Evolutionary conservation across 257 asterid genomes (phyloP).

Genomic region (Gynochthodes officinalis): DNA sequence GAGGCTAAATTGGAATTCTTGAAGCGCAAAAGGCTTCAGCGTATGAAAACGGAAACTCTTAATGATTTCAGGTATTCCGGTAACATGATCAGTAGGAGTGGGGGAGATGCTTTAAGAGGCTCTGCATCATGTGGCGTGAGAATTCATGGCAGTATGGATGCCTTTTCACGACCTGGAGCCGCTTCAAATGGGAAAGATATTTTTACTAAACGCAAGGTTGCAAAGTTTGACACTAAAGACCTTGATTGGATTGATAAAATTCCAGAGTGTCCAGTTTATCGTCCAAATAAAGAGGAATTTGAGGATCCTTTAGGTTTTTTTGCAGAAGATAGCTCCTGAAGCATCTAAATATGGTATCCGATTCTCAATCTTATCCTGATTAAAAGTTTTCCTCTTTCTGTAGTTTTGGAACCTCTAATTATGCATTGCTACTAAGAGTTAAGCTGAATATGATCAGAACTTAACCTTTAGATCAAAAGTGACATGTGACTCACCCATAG

Average conservation of each 20-base stretch:
- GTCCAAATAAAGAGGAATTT: slow-evolving; percentile 81
- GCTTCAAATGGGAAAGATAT: slow-evolving; percentile 46
- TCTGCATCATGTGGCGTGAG: slow-evolving; percentile 85
- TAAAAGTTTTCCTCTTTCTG: not conserved
- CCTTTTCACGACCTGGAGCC: slow-evolving; percentile 39
- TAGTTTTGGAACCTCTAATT: not conserved
- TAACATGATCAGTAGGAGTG: slow-evolving; percentile 57
- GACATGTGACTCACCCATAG: not conserved
- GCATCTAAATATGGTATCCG: slow-evolving; percentile 85
- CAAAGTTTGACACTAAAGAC: slow-evolving; percentile 66
- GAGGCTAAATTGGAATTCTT: slow-evolving; percentile 80
- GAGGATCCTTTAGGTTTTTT: slow-evolving; percentile 85
- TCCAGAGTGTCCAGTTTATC: slow-evolving; percentile 84
- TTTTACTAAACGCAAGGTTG: slow-evolving; percentile 60
- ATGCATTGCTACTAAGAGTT: not conserved
- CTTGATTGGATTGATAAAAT: slow-evolving; percentile 78
- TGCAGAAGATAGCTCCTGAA: slow-evolving; percentile 93
- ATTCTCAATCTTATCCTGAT: slow-evolving; percentile 7
- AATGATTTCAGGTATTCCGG: slow-evolving; percentile 45
- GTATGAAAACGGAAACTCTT: slow-evolving; percentile 48
- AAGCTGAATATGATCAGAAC: not conserved
- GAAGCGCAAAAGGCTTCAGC: slow-evolving; percentile 82
- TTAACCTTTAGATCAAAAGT: not conserved
- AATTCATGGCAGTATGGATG: slow-evolving; percentile 39
- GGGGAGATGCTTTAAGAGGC: slow-evolving; percentile 70